Percentiles rank a stretch among this genome's conserved stretches.
Conservation (phyloP, 1,139 yeast genomes). For the Candida sanyaensis region DNA sequence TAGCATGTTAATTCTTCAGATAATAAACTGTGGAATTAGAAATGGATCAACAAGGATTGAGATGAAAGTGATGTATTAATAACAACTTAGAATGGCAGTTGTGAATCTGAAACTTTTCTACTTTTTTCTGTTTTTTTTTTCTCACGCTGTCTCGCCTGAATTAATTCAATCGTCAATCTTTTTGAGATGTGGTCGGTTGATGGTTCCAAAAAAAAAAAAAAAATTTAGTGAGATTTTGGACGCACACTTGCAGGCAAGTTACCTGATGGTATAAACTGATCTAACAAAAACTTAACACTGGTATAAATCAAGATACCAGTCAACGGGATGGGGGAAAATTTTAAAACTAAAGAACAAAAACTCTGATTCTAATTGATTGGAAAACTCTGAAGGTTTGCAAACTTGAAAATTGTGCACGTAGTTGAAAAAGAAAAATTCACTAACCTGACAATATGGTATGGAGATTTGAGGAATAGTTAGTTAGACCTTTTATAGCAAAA, state of each 20-base stretch:
- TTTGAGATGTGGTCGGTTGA: too few relatives aligned
- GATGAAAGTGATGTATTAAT: not conserved
- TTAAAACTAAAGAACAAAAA: not conserved
- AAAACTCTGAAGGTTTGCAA: too few relatives aligned
- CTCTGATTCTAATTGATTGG: not conserved
- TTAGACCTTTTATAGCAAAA: not conserved
- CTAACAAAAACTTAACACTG: too few relatives aligned
- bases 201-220: not conserved
- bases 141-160: too few relatives aligned
- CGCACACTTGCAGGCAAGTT: not conserved
- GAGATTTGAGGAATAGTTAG: not conserved
- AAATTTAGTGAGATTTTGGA: not conserved
- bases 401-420: not conserved
- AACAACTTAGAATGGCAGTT: not conserved
- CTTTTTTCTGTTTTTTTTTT: not conserved
- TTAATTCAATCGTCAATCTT: too few relatives aligned
- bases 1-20: conserved; percentile 21
- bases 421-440: not conserved
- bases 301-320: too few relatives aligned
- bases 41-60: not conserved
- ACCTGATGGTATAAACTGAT: not conserved
- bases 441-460: not conserved
- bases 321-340: not conserved
- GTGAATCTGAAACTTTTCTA: not conserved
- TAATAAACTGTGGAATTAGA: not conserved